A percentile compares a stretch with the other conserved stretches of the same genome.
Evolutionary conservation across 176 grass and related monocot genomes (phyloP).

Genomic region (Guadua angustifolia): DNA sequence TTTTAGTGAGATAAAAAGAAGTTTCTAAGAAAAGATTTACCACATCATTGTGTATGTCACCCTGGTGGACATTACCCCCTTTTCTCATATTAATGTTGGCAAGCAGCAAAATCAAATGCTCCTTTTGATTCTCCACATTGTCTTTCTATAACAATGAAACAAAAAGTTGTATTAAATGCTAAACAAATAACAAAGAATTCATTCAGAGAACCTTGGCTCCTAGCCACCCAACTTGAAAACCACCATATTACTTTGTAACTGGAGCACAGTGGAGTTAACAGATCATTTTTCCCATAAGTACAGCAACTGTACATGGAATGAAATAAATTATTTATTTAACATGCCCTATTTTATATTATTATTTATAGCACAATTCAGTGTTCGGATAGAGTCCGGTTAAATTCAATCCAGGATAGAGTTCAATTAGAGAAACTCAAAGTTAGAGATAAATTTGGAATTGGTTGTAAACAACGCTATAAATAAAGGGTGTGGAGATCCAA

Average conservation of each 20-base stretch:
- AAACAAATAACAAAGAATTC: slow-evolving; percentile 33
- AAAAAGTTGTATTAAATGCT: slow-evolving; percentile 24
- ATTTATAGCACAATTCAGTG: too few species aligned
- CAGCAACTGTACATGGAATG: not conserved
- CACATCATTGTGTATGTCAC: slow-evolving; percentile 13
- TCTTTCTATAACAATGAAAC: slow-evolving; percentile 69
- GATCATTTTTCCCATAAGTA: not conserved
- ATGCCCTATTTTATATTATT: not conserved
- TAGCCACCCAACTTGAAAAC: not conserved
- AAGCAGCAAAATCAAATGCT: slow-evolving; percentile 98
- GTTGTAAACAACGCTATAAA: too few species aligned
- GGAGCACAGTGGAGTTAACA: not conserved
- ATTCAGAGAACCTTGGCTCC: not conserved
- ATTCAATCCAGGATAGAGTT: too few species aligned
- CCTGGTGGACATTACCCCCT: not conserved
- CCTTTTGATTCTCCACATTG: slow-evolving; percentile 95
- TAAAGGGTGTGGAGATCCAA: too few species aligned
- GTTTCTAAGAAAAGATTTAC: slow-evolving; percentile 41
- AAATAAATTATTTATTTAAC: not conserved
- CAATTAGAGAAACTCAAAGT: too few species aligned
- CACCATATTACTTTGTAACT: not conserved
- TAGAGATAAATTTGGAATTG: too few species aligned
- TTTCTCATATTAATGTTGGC: slow-evolving; percentile 81
- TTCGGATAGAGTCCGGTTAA: too few species aligned
- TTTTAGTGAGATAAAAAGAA: slow-evolving; percentile 3